Evolutionary conservation across 768 basidiomycete genomes (phyloP).

Genomic region (Kondoa subrosea): DNA sequence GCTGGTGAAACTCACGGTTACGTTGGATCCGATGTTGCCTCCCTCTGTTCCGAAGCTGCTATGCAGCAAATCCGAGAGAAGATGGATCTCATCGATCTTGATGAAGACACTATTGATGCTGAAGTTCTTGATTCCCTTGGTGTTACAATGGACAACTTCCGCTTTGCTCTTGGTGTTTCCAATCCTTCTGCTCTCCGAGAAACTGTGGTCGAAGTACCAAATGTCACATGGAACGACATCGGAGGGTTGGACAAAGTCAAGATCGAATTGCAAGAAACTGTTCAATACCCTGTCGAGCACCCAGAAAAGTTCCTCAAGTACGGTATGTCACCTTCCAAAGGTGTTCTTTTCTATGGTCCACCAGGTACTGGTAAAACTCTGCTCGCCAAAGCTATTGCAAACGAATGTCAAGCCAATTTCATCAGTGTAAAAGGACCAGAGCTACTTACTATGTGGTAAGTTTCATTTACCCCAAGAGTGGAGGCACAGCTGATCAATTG

Average conservation of each 20-base stretch:
- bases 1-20: slow-evolving; percentile 99
- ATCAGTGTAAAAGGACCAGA: slow-evolving; percentile 77
- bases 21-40: slow-evolving; percentile 93
- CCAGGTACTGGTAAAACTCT: slow-evolving; percentile 99
- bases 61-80: slow-evolving; percentile 99
- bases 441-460: not conserved
- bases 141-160: slow-evolving; percentile 99
- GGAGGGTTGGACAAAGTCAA: slow-evolving; percentile 99
- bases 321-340: slow-evolving; percentile 98
- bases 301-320: slow-evolving; percentile 99
- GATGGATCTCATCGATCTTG: slow-evolving; percentile 80
- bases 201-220: slow-evolving; percentile 97
- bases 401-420: slow-evolving; percentile 99
- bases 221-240: slow-evolving; percentile 96
- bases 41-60: slow-evolving; percentile 94
- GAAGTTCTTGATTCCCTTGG: slow-evolving; percentile 97
- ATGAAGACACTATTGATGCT: slow-evolving; percentile 96
- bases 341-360: slow-evolving; percentile 98
- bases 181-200: slow-evolving; percentile 98
- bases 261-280: slow-evolving; percentile 94
- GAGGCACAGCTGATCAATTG: slow-evolving; percentile 89
- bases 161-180: slow-evolving; percentile 89
- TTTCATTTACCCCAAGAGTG: not conserved
- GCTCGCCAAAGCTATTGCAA: slow-evolving; percentile 95
- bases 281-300: slow-evolving; percentile 98